A percentile compares a stretch with the other conserved stretches of the same genome.
Conservation (phyloP, 148 eudicot species). For the Arctostaphylos glauca region DNA sequence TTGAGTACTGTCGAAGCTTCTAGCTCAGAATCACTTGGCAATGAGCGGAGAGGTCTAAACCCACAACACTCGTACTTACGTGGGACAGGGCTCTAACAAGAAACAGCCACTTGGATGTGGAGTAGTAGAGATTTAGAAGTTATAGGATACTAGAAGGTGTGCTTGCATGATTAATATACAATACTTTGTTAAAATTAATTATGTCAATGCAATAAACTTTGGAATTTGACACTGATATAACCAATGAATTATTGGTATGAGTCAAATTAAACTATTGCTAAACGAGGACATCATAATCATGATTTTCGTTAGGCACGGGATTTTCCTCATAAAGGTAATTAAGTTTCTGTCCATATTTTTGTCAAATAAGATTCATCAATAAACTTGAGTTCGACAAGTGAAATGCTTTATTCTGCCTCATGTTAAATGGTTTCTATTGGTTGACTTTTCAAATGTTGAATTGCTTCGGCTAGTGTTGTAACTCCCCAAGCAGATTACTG, state of each 20-base stretch:
- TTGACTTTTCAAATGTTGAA: no score
- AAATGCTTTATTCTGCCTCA: background rate
- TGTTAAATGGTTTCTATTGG: background rate
- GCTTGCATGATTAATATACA: background rate
- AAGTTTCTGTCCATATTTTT: background rate
- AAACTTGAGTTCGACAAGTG: background rate
- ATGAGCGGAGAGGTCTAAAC: background rate
- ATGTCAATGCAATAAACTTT: background rate
- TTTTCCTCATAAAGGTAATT: background rate
- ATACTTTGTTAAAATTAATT: background rate
- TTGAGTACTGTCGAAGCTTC: background rate
- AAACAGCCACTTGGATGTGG: background rate
- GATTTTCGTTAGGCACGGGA: background rate
- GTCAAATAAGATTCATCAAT: background rate
- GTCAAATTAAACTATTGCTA: background rate
- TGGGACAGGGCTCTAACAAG: background rate
- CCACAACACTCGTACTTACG: background rate
- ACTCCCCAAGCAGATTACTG: no score
- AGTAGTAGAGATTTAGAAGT: background rate
- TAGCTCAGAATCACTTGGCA: background rate
- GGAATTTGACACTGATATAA: background rate
- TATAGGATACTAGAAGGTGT: background rate
- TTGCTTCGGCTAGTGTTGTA: no score
- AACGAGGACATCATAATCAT: background rate
- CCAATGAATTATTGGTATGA: background rate